A percentile compares a stretch with the other conserved stretches of the same genome.
phyloP scores from a whole-genome alignment of 192 early-diverging fungal genomes.

The Chytriomyces sp. region DNA sequence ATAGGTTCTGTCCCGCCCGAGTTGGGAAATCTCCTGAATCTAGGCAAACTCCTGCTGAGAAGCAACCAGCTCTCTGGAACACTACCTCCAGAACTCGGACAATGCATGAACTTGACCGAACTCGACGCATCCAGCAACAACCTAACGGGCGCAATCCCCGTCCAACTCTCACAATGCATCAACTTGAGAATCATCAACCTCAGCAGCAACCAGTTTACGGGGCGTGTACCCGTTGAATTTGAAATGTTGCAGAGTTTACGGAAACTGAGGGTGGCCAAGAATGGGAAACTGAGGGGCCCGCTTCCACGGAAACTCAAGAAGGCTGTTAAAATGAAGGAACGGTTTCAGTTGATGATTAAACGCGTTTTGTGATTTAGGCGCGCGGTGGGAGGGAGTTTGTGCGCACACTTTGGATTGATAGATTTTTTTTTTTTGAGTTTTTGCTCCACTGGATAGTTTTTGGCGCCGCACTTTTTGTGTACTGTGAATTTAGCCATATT shows the following conservation, averaged over 20 bases:
- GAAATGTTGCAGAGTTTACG: background rate
- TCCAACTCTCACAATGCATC: background rate
- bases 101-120: background rate
- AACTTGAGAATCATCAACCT: background rate
- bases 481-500: too few relatives aligned
- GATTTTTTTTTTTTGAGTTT: too few relatives aligned
- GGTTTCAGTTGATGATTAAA: background rate
- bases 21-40: background rate
- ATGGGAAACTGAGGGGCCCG: background rate
- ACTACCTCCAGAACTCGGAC: background rate
- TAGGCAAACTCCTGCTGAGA: background rate
- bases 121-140: background rate
- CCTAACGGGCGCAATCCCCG: slow-evolving; percentile 4
- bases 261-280: background rate
- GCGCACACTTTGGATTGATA: too few relatives aligned
- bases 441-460: too few relatives aligned
- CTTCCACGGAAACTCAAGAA: background rate
- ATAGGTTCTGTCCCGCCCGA: background rate
- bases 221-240: background rate
- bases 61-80: background rate
- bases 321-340: background rate
- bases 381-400: too few relatives aligned
- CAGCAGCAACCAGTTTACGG: background rate
- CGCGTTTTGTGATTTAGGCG: background rate
- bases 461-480: too few relatives aligned